These are phyloP conservation scores for Globisporangium polare DNA, from an alignment of 352 stramenopile species.

Conservation along the genomic window DNA sequence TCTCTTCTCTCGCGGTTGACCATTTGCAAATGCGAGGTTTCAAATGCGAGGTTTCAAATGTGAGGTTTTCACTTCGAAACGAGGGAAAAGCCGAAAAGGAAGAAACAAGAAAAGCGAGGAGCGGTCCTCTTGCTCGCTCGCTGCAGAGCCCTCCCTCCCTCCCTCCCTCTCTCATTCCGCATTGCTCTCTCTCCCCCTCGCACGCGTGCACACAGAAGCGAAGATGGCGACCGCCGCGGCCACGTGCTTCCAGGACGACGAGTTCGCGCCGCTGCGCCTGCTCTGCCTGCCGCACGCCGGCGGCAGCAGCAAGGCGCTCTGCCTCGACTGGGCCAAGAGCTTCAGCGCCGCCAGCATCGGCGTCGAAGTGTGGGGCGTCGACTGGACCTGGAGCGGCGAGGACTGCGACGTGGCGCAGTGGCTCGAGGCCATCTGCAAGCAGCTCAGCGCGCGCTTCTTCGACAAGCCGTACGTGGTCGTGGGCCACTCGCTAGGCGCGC, in stretches of 20 bases:
- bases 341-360: slow-evolving; percentile 27
- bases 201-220: too few species aligned
- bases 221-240: slow-evolving; percentile 33
- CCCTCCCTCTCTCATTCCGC: slow-evolving; percentile 10
- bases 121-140: not conserved
- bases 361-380: slow-evolving; percentile 60
- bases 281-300: slow-evolving; percentile 61
- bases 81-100: too few species aligned
- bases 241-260: slow-evolving; percentile 64
- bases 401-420: slow-evolving; percentile 21
- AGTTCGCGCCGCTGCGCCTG: slow-evolving; percentile 55
- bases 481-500: slow-evolving; percentile 66
- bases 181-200: not conserved
- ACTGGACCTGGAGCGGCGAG: slow-evolving; percentile 41
- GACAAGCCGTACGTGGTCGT: slow-evolving; percentile 69
- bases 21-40: too few species aligned
- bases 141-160: too few species aligned
- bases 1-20: too few species aligned
- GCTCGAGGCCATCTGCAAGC: slow-evolving; percentile 32
- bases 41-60: too few species aligned
- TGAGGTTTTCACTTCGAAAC: too few species aligned
- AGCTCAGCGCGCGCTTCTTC: slow-evolving; percentile 56
- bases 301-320: slow-evolving; percentile 36
- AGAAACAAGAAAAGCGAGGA: not conserved
- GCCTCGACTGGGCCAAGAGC: slow-evolving; percentile 39